A percentile compares a stretch with the other conserved stretches of the same genome.
These are phyloP conservation scores for Exserohilum turcica DNA, from an alignment of 2,329 filamentous ascomycete genomes.

Conservation along the genomic window DNA sequence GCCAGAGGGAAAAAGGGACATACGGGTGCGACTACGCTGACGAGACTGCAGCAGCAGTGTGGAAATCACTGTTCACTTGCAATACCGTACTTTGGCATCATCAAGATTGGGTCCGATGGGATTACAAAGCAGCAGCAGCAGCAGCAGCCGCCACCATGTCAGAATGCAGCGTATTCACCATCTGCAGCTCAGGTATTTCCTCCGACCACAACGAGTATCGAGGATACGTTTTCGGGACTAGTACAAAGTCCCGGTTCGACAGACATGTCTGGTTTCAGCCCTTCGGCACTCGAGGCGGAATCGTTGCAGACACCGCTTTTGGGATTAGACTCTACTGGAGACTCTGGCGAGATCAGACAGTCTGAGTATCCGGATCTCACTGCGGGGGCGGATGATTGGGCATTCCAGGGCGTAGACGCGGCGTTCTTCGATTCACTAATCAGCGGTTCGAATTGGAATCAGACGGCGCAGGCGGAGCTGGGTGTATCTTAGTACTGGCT, in stretches of 20 bases:
- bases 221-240: background rate
- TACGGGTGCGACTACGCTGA: background rate
- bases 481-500: background rate
- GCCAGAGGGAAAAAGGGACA: slow-evolving; percentile 1
- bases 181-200: background rate
- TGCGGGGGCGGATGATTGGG: slow-evolving; percentile 22
- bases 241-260: background rate
- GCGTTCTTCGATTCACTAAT: slow-evolving; percentile 29
- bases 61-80: slow-evolving; percentile 7
- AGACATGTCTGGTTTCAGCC: background rate
- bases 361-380: slow-evolving; percentile 11
- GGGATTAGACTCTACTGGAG: background rate
- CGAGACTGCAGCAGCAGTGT: background rate
- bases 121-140: slow-evolving; percentile 1
- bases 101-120: slow-evolving; percentile 37
- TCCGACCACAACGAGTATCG: background rate
- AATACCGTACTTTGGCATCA: slow-evolving; percentile 42
- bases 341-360: background rate
- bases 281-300: background rate
- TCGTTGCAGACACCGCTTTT: background rate
- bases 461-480: background rate
- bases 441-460: slow-evolving; percentile 11
- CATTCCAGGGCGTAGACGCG: slow-evolving; percentile 26
- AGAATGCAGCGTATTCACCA: background rate
- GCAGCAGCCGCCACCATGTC: no score